phyloP scores from a whole-genome alignment of 2,329 filamentous ascomycete genomes.

The Ilyonectria sp. region DNA sequence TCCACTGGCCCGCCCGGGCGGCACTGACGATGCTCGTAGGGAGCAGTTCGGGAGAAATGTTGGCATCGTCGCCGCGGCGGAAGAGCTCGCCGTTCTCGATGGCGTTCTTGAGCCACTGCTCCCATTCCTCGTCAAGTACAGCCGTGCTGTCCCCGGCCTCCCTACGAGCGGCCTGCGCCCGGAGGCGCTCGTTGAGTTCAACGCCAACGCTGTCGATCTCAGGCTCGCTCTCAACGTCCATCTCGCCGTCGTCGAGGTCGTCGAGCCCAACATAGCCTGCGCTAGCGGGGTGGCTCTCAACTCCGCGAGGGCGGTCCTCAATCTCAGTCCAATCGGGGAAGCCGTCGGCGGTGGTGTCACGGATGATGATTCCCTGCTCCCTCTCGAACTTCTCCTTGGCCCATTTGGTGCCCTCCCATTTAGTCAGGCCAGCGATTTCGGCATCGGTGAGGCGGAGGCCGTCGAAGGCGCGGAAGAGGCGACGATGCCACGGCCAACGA shows the following conservation, averaged over 20 bases:
- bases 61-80: conserved; percentile 46
- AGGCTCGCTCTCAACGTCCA: conserved; percentile 68
- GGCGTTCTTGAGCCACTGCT: conserved; percentile 81
- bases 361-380: conserved; percentile 79
- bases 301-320: conserved; percentile 35
- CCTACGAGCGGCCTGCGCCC: conserved; percentile 74
- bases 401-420: conserved; percentile 89
- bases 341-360: conserved; percentile 80
- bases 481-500: conserved; percentile 82
- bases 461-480: conserved; percentile 84
- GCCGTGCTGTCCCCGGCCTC: conserved; percentile 72
- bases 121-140: conserved; percentile 80
- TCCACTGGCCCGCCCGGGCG: conserved; percentile 71
- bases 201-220: conserved; percentile 71
- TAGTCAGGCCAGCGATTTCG: conserved; percentile 81
- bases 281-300: conserved; percentile 31
- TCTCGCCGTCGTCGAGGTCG: conserved; percentile 52
- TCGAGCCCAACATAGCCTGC: conserved; percentile 40
- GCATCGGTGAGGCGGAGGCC: conserved; percentile 75
- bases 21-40: conserved; percentile 68
- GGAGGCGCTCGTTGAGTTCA: conserved; percentile 75
- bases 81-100: conserved; percentile 72
- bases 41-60: conserved; percentile 57
- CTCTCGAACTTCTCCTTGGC: conserved; percentile 85
- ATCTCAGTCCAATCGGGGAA: conserved; percentile 70